Evolutionary conservation across 2,329 filamentous ascomycete species (phyloP), one percentile per base, ranked within the genome.

Genomic region (Pezicula radicicola): DNA sequence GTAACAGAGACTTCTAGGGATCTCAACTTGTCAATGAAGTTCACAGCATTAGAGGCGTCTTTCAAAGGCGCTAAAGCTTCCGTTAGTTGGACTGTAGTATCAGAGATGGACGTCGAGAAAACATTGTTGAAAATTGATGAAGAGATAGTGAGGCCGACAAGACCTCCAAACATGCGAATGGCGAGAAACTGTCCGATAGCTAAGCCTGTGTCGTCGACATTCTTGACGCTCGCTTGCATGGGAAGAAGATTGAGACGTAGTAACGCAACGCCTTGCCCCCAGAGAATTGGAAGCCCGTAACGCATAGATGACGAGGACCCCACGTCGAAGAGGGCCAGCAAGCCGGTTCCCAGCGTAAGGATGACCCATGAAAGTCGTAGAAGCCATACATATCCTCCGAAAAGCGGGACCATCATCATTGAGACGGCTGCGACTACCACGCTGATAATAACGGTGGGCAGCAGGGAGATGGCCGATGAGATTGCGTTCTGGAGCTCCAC

Each of bases 161-260:
- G 60, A 2, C 60, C 66, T 1, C 72, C 71, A 39, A 74, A 65
- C 0, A 72, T 57, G 2, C 71, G 68, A 42, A 71, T 64, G 0
- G 64, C 60, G 1, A 69, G 51, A 3, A 72, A 51, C 0, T 69
- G 55, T 0, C 70, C 70, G 28, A 66, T 60, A 0, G 68, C 66
- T 10, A 71, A 58, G 8, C 69, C 70, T 6, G 50, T 57, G 43
- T 73, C 70, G 37, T 73, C 63, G 4, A 67, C 64, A 9, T 55
- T 48, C 3, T 55, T 42, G n/a, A n/a, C n/a, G 42, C 66, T 71
- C 1, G 70, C 69, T 48, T 70, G 66, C 49, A 71, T 63, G 16
- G 69, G 62, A 2, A 72, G 48, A 58, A 59, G 15, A 51, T 50
- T 58, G 13, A 67, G 53, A n/a, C n/a, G n/a, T n/a, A n/a, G n/a